Conservation (phyloP, 805 yeast genomes). For the Candida krabiensis region DNA sequence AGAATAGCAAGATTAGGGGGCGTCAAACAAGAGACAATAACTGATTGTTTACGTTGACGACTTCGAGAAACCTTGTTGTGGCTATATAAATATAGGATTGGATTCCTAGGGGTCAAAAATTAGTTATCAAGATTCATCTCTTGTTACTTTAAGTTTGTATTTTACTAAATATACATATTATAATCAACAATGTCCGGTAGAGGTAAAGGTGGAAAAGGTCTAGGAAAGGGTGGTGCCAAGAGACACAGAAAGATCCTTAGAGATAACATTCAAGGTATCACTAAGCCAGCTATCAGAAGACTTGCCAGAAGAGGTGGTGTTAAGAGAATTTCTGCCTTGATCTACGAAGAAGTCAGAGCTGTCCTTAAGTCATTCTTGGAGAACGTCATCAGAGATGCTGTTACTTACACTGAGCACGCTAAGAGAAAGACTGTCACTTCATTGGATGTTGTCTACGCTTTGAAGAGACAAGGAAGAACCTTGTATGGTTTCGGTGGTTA, state of each 20-base stretch:
- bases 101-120: constrained; percentile 8
- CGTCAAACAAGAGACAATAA: constrained; percentile 5
- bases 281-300: constrained; percentile 99
- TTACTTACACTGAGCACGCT: constrained; percentile 99
- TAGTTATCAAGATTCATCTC: background rate
- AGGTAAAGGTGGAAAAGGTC: constrained; percentile 99
- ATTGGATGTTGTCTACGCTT: constrained; percentile 96
- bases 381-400: constrained; percentile 98
- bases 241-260: constrained; percentile 99
- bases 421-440: constrained; percentile 99
- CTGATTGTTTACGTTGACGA: constrained; percentile 2
- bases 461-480: constrained; percentile 99
- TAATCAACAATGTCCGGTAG: constrained; percentile 84
- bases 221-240: constrained; percentile 99
- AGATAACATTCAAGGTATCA: constrained; percentile 99
- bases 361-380: constrained; percentile 95
- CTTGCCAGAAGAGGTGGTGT: constrained; percentile 99
- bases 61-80: background rate
- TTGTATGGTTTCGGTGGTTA: constrained; percentile 99
- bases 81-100: constrained; percentile 15
- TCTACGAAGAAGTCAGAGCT: constrained; percentile 98
- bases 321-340: constrained; percentile 98
- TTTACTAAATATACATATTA: constrained; percentile 23
- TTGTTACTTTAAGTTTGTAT: constrained; percentile 9
- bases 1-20: no score